These are phyloP conservation scores for Trichoderma sp. DNA, from an alignment of 2,329 filamentous ascomycete genomes.

Conservation along the genomic window DNA sequence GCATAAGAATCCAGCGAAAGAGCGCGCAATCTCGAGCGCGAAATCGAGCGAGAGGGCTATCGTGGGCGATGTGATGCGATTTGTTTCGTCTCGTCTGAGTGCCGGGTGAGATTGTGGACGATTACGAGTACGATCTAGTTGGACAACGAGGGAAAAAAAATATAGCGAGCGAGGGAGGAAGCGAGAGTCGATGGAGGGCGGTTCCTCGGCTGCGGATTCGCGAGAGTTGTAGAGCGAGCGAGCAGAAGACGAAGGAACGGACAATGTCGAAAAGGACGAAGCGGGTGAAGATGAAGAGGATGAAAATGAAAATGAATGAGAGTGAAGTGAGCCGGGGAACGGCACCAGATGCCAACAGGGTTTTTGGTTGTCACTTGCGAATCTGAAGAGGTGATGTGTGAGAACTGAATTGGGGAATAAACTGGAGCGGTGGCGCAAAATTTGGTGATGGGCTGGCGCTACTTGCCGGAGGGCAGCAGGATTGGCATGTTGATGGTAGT, in stretches of 20 bases:
- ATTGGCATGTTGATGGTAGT: not conserved
- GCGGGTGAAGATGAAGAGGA: not conserved
- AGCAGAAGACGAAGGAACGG: not conserved
- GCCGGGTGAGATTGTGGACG: not conserved
- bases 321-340: not conserved
- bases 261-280: not conserved
- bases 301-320: not conserved
- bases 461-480: not conserved
- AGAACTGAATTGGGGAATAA: slow-evolving; percentile 8
- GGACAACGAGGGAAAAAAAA: not conserved
- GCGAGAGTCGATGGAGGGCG: slow-evolving; percentile 11
- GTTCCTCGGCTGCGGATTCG: not conserved
- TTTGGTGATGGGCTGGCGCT: slow-evolving; percentile 7
- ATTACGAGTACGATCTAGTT: not conserved
- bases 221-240: not conserved
- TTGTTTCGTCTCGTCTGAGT: not conserved
- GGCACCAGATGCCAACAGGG: not conserved
- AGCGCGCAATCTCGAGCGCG: not conserved
- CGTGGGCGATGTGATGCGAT: not conserved
- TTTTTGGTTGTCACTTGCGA: not conserved
- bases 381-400: not conserved
- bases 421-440: slow-evolving; percentile 16
- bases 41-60: not conserved
- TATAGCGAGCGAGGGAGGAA: not conserved
- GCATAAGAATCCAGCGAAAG: not conserved